Conservation (phyloP, 768 basidiomycete genomes). For the Xerocomellus intermedius region DNA sequence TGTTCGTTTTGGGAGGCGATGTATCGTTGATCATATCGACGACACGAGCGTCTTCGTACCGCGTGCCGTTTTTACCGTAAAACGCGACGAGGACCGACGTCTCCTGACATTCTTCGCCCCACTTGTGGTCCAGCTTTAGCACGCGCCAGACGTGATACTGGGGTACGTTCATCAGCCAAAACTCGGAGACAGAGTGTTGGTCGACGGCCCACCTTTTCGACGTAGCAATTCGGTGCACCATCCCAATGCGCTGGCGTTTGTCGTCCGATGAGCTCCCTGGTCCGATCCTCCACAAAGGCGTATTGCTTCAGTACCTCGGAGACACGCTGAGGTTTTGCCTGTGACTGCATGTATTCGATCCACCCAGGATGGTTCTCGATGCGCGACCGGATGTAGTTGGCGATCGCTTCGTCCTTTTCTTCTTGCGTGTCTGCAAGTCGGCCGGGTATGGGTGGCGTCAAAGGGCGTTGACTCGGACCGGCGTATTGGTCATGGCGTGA, state of each 20-base stretch:
- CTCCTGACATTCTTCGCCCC: slow-evolving; percentile 49
- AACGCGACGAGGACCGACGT: slow-evolving; percentile 48
- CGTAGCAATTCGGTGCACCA: slow-evolving; percentile 33
- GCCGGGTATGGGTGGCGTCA: slow-evolving; percentile 27
- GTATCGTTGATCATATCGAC: slow-evolving; percentile 50
- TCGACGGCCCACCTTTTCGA: slow-evolving; percentile 43
- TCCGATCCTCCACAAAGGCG: slow-evolving; percentile 48
- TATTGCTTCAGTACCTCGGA: slow-evolving; percentile 49
- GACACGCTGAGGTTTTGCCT: slow-evolving; percentile 39
- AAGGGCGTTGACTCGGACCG: slow-evolving; percentile 1
- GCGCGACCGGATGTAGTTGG: slow-evolving; percentile 41
- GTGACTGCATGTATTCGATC: slow-evolving; percentile 45
- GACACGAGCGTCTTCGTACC: slow-evolving; percentile 48
- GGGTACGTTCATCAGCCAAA: background rate
- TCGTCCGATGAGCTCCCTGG: slow-evolving; percentile 45
- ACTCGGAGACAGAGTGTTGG: background rate
- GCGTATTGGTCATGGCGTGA: background rate
- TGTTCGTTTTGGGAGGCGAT: slow-evolving; percentile 42
- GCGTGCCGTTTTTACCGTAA: slow-evolving; percentile 57
- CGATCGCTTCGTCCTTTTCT: slow-evolving; percentile 42
- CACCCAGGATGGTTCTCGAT: slow-evolving; percentile 47
- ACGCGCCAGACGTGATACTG: slow-evolving; percentile 51
- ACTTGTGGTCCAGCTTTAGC: slow-evolving; percentile 42
- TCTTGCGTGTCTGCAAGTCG: slow-evolving; percentile 36
- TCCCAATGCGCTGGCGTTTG: slow-evolving; percentile 42